Percentiles rank a stretch among this genome's conserved stretches.
Evolutionary conservation across 169 alveolate species (phyloP).

Genomic region (Neospora caninum): DNA sequence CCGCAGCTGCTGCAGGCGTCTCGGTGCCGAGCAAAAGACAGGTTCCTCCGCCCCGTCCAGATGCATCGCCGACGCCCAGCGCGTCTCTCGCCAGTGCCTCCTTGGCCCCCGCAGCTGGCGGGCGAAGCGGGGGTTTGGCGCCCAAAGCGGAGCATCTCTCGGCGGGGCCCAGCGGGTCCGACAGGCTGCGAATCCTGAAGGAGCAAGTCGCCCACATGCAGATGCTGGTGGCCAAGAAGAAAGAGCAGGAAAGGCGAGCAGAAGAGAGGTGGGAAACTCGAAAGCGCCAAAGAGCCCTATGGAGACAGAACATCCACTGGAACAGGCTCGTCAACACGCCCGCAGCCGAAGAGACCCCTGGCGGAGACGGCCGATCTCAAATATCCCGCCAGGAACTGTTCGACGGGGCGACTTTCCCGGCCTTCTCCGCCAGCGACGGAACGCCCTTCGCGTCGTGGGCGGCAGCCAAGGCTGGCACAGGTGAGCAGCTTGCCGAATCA

Average conservation of each 20-base stretch:
- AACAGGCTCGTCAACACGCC: background rate
- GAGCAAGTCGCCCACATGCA: background rate
- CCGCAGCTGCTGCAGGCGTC: too few relatives aligned
- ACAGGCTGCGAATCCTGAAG: background rate
- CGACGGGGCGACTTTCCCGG: background rate
- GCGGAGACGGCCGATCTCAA: background rate
- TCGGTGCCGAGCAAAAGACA: too few relatives aligned
- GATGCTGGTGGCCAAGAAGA: background rate
- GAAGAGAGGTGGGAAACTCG: slow-evolving; percentile 7
- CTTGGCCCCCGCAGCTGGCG: background rate
- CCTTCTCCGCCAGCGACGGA: background rate
- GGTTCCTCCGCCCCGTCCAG: too few relatives aligned
- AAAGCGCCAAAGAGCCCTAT: background rate
- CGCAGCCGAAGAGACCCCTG: background rate
- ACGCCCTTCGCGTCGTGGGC: background rate
- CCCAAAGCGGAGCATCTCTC: background rate
- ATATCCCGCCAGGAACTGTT: background rate
- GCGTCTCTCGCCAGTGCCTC: background rate
- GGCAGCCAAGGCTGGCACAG: background rate
- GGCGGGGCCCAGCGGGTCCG: background rate
- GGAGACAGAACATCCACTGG: background rate
- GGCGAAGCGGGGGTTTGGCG: background rate
- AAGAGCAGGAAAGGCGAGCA: background rate
- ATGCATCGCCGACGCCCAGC: too few relatives aligned
- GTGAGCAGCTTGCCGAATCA: background rate